Base-by-base conservation (phyloP, 345 rosid genomes). In the Hypericum perforatum region DNA sequence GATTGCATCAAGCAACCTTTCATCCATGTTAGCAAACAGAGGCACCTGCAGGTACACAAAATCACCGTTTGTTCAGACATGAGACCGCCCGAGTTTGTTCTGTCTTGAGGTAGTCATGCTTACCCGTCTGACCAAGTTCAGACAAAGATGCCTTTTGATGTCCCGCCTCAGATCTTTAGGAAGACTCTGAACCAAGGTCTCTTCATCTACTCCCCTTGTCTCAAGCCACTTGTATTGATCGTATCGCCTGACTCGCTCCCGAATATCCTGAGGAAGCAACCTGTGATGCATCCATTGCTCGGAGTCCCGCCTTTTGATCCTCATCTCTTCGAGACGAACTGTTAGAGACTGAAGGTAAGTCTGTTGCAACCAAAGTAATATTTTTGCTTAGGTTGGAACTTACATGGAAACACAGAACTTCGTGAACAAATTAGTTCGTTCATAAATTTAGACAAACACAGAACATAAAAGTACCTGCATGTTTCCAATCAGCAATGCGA, bases 211-310 rank as follows among this genome's bases (percentile, higher is more conserved):
- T 53, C 92, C 92, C 7, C 85, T 69, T 2, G 87, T 84, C 65
- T 84, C 92, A 43, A 84, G 45, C 87, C 92, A 84, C 56, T 84
- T 84, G 75, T 80, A 84, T 41, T 84, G 87, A 63, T 84, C 87
- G 11, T 80, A 81, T 8, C 82, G 79, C 58, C 92, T 58, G 7
- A 84, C 85, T 41, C 85, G 66, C 62, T 81, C 87, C 62, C 82
- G 67, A 32, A 84, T 78, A 40, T 78, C 82, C 43, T 53, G 76
- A 5, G 96, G 96, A n/a, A 88, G 94, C 66, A 83, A 70, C 7
- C 94, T 84, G 52, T 88, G 96, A 63, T 80, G 96, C 96, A 88
- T 88, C 96, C 96, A 76, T 53, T 82, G 94, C 71, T 88, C 96
- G 0, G 97, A 81, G 65, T 89, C 97, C 9, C 90, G 76, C 70